Conservation (phyloP, 2,329 filamentous ascomycete genomes). For the Epicoccum sorghinum region DNA sequence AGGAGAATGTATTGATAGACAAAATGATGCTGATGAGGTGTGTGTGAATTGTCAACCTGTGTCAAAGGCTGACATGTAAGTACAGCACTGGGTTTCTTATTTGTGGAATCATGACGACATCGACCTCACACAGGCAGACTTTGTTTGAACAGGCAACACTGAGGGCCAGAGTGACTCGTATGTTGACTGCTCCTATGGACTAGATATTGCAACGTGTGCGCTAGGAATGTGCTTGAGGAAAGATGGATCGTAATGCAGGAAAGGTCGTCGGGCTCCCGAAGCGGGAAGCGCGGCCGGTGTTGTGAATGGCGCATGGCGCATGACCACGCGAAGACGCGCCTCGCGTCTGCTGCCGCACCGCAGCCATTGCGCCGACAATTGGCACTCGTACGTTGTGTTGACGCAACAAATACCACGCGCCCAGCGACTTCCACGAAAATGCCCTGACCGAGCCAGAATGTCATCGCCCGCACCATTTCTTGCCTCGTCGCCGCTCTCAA, state of each 20-base stretch:
- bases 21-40: neutral
- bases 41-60: neutral
- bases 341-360: constrained; percentile 12
- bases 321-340: constrained; percentile 41
- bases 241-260: neutral
- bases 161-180: no score
- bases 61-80: neutral
- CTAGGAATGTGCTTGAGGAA: neutral
- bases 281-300: constrained; percentile 3
- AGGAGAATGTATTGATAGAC: no score
- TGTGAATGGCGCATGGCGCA: constrained; percentile 37
- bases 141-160: no score
- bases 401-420: neutral
- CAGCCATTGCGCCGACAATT: neutral
- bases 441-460: constrained; percentile 36
- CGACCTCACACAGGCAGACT: neutral
- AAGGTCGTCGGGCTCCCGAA: neutral
- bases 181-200: no score
- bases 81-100: neutral
- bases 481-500: constrained; percentile 54
- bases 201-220: no score
- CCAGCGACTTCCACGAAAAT: constrained; percentile 9
- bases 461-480: constrained; percentile 58
- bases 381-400: neutral
- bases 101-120: constrained; percentile 13